Base-by-base conservation (phyloP, 2,329 filamentous ascomycete genomes). In the Nannizzia gypsea region DNA sequence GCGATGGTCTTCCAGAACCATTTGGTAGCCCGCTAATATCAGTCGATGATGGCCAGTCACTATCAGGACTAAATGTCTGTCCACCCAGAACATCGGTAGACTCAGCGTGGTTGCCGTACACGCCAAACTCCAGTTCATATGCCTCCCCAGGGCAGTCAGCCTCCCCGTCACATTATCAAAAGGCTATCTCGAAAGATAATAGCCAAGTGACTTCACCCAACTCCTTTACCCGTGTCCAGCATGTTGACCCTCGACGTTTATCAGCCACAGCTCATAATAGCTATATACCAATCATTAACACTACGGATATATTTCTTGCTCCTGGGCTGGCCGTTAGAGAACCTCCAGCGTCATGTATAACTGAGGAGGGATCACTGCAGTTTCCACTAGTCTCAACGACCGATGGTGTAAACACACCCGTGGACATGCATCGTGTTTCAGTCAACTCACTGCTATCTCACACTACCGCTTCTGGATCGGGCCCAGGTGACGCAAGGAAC, bases 391-490 rank as follows among this genome's bases (percentile, higher is more conserved):
- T 20, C 11, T 34, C 38, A 6, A 48, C 26, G 2, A 36, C 42
- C 6, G 40, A 20, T 34, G 13, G 6, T 15, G 22, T 20, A 9
- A 28, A 52, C 22, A 38, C 40, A 15, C 69, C 74, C 56, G 67
- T 75, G 28, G 77, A 80, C 60, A 65, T 80, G 28, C 77, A 78
- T 9, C 73, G 83, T 15, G 74, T 88, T 22, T 87, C 85, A 6
- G 84, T 89, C 34, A 83, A 82, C 65, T 87, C 84, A 11, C 71
- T 89, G 6, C 73, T 89, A 3, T 80, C 80, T 2, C 77, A 80
- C 15, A 76, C 80, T 2, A 50, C 8, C 36, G 17, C 36, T 5
- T 11, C 31, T 20, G 24, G 6, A 4, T 13, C 20, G 5, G 13
- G 9, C 44, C 17, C 17, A 52, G 34, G 22, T 17, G 69, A 72